Evolutionary conservation across 352 stramenopile genomes (phyloP), one percentile per base, ranked within the genome.

Genomic region (Pythium pectinolyticum): DNA sequence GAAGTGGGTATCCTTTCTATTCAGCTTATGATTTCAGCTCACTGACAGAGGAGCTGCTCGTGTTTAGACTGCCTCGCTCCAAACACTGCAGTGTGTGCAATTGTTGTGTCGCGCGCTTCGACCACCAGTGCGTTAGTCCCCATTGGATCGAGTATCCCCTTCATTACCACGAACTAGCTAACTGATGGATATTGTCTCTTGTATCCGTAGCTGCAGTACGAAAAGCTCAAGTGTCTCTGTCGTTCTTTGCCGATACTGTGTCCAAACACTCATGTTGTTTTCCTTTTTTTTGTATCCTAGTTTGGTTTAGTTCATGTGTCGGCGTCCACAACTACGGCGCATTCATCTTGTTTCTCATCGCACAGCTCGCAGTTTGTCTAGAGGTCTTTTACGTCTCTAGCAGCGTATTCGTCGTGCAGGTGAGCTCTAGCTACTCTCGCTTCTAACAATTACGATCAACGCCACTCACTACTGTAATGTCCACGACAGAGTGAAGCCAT

Each of bases 1-100:
- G 47, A 97, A 97, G 86, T 94, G 54, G 58, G 74, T 74, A 5
- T 15, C 5, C 19, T 3, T 5, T 48, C 22, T 9, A 27, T 15
- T 37, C 28, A 0, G 28, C 14, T 24, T 12, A 22, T 49, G 3
- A 43, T 19, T 6, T 22, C 27, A 4, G 15, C 22, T 28, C 5
- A 39, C 37, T 57, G 22, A 39, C 17, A n/a, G 20, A 28, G 27
- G 31, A n/a, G n/a, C n/a, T n/a, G n/a, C n/a, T 32, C 34, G 45
- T 63, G 41, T 55, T 25, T 43, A 92, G 83, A 56, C 54, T 94
- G 12, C 86, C 90, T 8, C 72, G 90, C 17, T 96, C 86, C 30
- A 97, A 97, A 69, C 90, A 97, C 75, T 97, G 90, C 52, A 66
- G 85, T 40, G 68, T 96, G 56, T 97, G 90, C 72, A 86, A 96